Percentiles rank a stretch among this genome's conserved stretches.
Conservation (phyloP, 2,329 filamentous ascomycete genomes). For the Colletotrichum destructivum region DNA sequence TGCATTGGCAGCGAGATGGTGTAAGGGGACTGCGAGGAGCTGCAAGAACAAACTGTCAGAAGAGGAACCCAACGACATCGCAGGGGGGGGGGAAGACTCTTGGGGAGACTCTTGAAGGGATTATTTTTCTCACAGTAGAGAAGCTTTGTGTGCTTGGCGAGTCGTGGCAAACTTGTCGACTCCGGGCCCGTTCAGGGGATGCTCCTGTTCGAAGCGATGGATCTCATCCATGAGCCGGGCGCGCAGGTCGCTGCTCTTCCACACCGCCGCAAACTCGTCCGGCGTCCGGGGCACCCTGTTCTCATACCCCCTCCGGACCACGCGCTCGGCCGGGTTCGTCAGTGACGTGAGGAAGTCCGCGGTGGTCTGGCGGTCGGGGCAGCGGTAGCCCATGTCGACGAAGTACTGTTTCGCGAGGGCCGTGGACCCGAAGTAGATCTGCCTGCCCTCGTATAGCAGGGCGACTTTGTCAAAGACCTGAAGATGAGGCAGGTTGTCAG, state of each 20-base stretch:
- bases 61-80: too few relatives aligned
- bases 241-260: constrained; percentile 31
- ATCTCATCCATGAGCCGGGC: constrained; percentile 26
- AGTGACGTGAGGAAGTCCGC: background rate
- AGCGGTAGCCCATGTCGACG: constrained; percentile 68
- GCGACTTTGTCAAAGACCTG: background rate
- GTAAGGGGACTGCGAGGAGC: constrained; percentile 60
- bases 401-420: constrained; percentile 59
- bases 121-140: constrained; percentile 58
- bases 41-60: background rate
- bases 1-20: constrained; percentile 76
- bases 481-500: background rate
- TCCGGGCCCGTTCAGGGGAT: constrained; percentile 28
- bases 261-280: constrained; percentile 61
- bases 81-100: too few relatives aligned
- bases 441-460: background rate
- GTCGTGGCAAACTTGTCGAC: constrained; percentile 21
- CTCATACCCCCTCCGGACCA: constrained; percentile 70
- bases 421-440: background rate
- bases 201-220: constrained; percentile 21
- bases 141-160: constrained; percentile 59
- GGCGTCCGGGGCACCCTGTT: constrained; percentile 69
- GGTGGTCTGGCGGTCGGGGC: background rate
- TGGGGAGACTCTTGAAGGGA: too few relatives aligned
- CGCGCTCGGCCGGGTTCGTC: constrained; percentile 50